Percentiles rank a stretch among this genome's conserved stretches.
phyloP scores from a whole-genome alignment of 176 grass and related monocot genomes.

The maize (Zea mays) region DNA sequence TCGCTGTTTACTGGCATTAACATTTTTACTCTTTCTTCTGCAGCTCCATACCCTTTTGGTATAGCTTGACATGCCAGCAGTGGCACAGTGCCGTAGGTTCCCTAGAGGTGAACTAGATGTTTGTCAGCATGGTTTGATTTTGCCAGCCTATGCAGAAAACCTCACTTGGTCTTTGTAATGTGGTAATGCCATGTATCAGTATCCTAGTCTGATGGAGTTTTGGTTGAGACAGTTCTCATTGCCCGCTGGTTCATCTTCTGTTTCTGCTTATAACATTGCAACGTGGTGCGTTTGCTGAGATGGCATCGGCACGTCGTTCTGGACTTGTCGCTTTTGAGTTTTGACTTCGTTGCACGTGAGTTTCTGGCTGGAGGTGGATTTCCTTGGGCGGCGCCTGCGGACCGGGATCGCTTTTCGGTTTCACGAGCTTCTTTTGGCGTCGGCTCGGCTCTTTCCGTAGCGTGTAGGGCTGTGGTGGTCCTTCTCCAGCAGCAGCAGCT shows the following conservation, averaged over 20 bases:
- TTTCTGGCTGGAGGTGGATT: not conserved
- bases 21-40: conserved; percentile 31
- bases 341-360: not conserved
- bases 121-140: conserved; percentile 44
- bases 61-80: conserved; percentile 39
- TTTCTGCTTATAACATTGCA: not conserved
- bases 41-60: conserved; percentile 23
- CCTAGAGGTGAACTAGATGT: conserved; percentile 41
- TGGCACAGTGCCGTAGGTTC: conserved; percentile 35
- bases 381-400: not conserved
- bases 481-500: not conserved
- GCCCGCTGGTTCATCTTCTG: not conserved
- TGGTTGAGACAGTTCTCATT: not conserved
- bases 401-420: not conserved
- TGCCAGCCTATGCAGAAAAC: conserved; percentile 45
- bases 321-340: not conserved
- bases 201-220: conserved; percentile 32
- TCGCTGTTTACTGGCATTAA: conserved; percentile 46
- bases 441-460: not conserved
- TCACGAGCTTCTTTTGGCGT: conserved; percentile 30
- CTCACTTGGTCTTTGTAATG: conserved; percentile 58
- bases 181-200: conserved; percentile 33
- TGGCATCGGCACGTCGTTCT: not conserved
- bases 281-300: not conserved
- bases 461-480: not conserved